Base-by-base conservation (phyloP, 805 yeast species). In the Yamadazyma nakazawae region DNA sequence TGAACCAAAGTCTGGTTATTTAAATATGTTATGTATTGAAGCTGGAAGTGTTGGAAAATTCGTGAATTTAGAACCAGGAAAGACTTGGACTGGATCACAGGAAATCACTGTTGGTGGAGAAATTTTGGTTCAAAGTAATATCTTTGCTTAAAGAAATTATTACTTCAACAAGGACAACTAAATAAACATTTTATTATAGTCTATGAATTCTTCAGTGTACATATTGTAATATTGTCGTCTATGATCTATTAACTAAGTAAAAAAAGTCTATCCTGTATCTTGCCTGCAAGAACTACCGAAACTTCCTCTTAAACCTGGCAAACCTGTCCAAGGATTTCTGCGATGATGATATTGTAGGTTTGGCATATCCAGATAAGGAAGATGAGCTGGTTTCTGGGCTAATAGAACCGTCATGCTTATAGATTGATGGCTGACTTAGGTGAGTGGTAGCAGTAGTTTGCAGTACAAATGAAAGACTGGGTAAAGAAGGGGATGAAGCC, bases 11-110 rank as follows among this genome's bases (percentile, higher is more conserved):
- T 65, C 68, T 45, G 98, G 97, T 5, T 94, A 75, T 72, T 76
- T 81, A 54, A 74, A 84, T 39, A 92, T 94, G 98, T 80, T 94
- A 48, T 94, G 99, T 68, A 79, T 94, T 47, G 99, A 94, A 67
- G 95, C 97, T 2, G 99, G 99, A 37, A 76, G 83, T 55, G 98
- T 94, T 34, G 75, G 79, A 48, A 81, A 83, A 40, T 85, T 86
- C 60, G 72, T 79, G 19, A 67, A 64, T 19, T 73, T 94, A 55
- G 64, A 70, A 42, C 84, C 92, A n/a, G 92, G 94, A 44, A 77
- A 76, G 50, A 73, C 74, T 51, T 91, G 96, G 96, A 65, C 67
- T 12, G 97, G 82, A 13, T 68, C 82, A 28, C 96, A 89, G 68
- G 68, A 60, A 19, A 61, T 78, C 64, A 72, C 74, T 54, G 72